Evolutionary conservation across 2,329 filamentous ascomycete genomes (phyloP).

Genomic region (Aspergillaceae sp.): DNA sequence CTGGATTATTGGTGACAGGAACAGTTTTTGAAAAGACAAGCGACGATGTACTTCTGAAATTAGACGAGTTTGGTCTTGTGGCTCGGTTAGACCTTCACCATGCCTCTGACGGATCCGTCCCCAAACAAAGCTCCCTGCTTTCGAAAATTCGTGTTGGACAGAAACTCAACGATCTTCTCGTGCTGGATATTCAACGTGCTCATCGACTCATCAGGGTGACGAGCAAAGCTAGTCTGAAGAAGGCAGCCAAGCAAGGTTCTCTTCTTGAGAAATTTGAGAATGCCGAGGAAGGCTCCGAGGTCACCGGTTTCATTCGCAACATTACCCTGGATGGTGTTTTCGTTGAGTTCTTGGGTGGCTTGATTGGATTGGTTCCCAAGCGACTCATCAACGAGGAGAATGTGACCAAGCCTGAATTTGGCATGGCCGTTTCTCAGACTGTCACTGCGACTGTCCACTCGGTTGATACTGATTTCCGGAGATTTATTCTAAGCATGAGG

Average conservation of each 20-base stretch:
- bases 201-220: constrained; percentile 68
- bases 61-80: constrained; percentile 64
- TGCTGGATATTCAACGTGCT: constrained; percentile 76
- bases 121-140: constrained; percentile 67
- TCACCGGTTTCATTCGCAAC: constrained; percentile 76
- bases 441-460: constrained; percentile 64
- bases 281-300: constrained; percentile 57
- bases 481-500: constrained; percentile 59
- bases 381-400: constrained; percentile 65
- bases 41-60: constrained; percentile 67
- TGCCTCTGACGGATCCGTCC: constrained; percentile 71
- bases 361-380: constrained; percentile 73
- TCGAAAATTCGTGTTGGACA: constrained; percentile 81
- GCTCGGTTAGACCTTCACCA: constrained; percentile 70
- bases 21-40: constrained; percentile 74
- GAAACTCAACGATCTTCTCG: constrained; percentile 68
- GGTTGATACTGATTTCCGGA: constrained; percentile 59
- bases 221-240: constrained; percentile 73
- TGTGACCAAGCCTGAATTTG: constrained; percentile 62
- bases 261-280: constrained; percentile 66
- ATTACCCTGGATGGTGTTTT: constrained; percentile 75
- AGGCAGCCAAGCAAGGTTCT: constrained; percentile 61
- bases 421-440: constrained; percentile 67
- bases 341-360: constrained; percentile 71
- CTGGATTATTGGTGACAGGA: constrained; percentile 67